Conservation (phyloP, 2,329 filamentous ascomycete genomes). For the Fusarium incarnatum region DNA sequence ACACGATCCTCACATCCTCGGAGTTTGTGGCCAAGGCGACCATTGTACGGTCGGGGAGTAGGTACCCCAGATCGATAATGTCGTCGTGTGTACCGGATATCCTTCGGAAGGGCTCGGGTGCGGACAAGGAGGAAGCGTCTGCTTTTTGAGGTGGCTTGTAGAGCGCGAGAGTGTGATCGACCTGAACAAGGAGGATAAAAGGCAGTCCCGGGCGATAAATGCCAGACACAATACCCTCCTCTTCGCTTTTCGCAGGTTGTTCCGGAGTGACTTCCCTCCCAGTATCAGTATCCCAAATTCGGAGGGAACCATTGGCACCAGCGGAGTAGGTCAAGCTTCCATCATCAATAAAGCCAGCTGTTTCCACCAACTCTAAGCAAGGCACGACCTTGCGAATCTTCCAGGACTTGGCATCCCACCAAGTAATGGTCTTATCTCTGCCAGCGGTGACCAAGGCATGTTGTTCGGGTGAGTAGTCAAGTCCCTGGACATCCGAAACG, state of each 20-base stretch:
- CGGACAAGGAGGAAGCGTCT: conserved; percentile 50
- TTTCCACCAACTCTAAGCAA: conserved; percentile 86
- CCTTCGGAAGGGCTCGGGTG: conserved; percentile 71
- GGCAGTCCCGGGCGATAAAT: conserved; percentile 73
- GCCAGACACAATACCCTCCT: conserved; percentile 77
- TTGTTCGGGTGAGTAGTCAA: conserved; percentile 83
- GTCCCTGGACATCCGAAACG: conserved; percentile 89
- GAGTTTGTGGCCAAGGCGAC: conserved; percentile 95
- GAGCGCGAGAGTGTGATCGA: conserved; percentile 87
- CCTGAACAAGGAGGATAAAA: conserved; percentile 84
- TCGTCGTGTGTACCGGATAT: conserved; percentile 98
- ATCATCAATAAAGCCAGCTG: conserved; percentile 79
- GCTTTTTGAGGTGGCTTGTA: conserved; percentile 65
- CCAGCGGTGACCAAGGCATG: conserved; percentile 84
- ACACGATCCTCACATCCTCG: conserved; percentile 90
- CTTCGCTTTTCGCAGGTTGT: conserved; percentile 70
- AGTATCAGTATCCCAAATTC: conserved; percentile 83
- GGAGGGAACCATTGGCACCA: conserved; percentile 83
- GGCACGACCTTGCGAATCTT: conserved; percentile 83
- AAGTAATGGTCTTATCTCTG: conserved; percentile 91
- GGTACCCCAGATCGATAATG: conserved; percentile 92
- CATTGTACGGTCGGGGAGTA: conserved; percentile 82
- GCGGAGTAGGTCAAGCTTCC: conserved; percentile 83
- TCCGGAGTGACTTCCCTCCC: conserved; percentile 84
- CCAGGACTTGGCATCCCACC: conserved; percentile 92